Percentiles rank a stretch among this genome's conserved stretches.
phyloP scores from a whole-genome alignment of 225 moss, liverwort and hornwort species.

The Thuidium tamariscinum region DNA sequence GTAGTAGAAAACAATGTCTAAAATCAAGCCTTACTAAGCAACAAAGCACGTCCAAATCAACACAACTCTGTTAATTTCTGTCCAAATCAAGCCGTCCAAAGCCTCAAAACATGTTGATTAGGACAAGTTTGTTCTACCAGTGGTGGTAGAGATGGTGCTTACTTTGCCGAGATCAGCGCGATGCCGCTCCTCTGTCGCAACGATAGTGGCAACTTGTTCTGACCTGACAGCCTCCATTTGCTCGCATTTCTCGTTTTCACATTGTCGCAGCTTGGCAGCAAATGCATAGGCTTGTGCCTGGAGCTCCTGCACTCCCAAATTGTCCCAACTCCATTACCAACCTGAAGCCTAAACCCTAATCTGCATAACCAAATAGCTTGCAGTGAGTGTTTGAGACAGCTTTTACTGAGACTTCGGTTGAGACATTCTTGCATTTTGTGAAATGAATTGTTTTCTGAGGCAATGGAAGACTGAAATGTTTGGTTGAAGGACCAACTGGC shows the following conservation, averaged over 20 bases:
- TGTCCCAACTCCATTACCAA: background rate
- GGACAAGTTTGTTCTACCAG: background rate
- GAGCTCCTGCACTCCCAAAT: slow-evolving; percentile 13
- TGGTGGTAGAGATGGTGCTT: background rate
- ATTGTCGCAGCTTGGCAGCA: slow-evolving; percentile 24
- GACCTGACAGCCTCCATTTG: background rate
- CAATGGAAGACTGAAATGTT: background rate
- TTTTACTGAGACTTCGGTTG: background rate
- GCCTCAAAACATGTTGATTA: background rate
- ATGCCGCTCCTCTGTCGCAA: slow-evolving; percentile 6
- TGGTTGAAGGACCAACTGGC: background rate
- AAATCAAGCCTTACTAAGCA: background rate
- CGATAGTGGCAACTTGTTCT: background rate
- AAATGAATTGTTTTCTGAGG: background rate
- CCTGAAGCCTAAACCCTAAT: background rate
- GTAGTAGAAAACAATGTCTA: background rate
- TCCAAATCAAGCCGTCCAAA: background rate
- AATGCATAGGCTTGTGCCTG: slow-evolving; percentile 32
- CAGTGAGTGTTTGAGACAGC: background rate
- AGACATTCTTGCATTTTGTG: background rate
- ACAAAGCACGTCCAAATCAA: background rate
- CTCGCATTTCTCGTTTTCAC: slow-evolving; percentile 24
- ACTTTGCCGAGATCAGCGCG: slow-evolving; percentile 20
- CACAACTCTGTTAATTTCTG: background rate
- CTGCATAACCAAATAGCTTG: background rate